phyloP scores from a whole-genome alignment of 2,329 filamentous ascomycete genomes.

The Pseudogymnoascus sp. region DNA sequence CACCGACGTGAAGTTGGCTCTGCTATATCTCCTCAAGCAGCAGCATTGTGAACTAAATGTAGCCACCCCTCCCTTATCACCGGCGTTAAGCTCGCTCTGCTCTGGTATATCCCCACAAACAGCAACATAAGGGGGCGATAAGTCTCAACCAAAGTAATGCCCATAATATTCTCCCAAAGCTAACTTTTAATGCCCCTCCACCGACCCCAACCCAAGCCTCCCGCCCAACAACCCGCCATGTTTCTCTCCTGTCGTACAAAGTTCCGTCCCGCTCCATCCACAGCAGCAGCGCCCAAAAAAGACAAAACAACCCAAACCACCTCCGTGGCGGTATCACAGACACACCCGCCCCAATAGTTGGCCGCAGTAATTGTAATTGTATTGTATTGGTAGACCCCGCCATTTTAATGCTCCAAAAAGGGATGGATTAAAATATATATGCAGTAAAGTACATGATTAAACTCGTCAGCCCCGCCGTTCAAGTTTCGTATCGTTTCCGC shows the following conservation, averaged over 20 bases:
- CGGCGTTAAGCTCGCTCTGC: not conserved
- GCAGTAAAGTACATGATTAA: not conserved
- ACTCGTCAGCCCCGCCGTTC: not conserved
- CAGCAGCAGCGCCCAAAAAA: not conserved
- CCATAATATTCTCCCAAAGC: not conserved
- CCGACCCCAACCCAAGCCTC: not conserved
- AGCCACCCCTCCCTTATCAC: too few relatives aligned
- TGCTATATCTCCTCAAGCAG: too few relatives aligned
- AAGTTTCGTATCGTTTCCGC: not conserved
- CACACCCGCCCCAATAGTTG: not conserved
- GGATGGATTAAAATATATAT: slow-evolving; percentile 2
- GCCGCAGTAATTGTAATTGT: not conserved
- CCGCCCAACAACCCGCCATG: not conserved
- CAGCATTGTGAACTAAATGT: too few relatives aligned
- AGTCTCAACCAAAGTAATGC: not conserved
- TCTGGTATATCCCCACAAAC: not conserved
- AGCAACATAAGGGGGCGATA: not conserved
- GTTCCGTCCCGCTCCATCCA: not conserved
- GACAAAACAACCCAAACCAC: not conserved
- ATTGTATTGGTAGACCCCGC: not conserved
- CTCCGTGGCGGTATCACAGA: not conserved
- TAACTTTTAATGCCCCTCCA: not conserved
- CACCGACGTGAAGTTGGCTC: too few relatives aligned
- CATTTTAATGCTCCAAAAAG: not conserved
- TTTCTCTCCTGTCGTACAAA: not conserved